Evolutionary conservation across 352 stramenopile species (phyloP).

Genomic region (Phytophthora multivora): DNA sequence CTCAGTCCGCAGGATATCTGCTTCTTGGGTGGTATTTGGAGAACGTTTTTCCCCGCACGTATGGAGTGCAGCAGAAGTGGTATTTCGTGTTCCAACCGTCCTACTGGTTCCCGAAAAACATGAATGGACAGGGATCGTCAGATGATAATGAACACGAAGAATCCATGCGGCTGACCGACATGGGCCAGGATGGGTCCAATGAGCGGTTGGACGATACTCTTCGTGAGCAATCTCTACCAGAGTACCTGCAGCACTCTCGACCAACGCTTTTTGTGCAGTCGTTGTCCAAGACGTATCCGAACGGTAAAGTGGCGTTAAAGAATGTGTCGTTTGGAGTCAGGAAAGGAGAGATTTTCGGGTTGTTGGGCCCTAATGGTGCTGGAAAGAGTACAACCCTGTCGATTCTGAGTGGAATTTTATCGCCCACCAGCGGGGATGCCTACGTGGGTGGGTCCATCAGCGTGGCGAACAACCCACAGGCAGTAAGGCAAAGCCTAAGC

Average conservation of each 20-base stretch:
- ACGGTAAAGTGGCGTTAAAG: conserved; percentile 79
- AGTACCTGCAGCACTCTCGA: conserved; percentile 62
- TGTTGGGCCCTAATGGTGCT: conserved; percentile 93
- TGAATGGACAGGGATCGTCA: conserved; percentile 2
- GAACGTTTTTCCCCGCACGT: conserved; percentile 91
- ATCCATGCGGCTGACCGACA: conserved; percentile 28
- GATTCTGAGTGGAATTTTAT: conserved; percentile 94
- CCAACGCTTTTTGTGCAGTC: conserved; percentile 62
- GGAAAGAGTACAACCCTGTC: conserved; percentile 97
- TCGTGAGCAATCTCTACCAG: conserved; percentile 58
- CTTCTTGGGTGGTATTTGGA: conserved; percentile 94
- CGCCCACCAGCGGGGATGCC: conserved; percentile 73
- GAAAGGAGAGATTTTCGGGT: conserved; percentile 92
- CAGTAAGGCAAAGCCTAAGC: conserved; percentile 71
- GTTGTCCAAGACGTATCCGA: conserved; percentile 72
- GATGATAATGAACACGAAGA: conserved; percentile 30
- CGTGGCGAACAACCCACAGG: conserved; percentile 49
- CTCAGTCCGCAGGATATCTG: conserved; percentile 88
- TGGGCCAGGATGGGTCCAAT: conserved; percentile 27
- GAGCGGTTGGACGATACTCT: conserved; percentile 60
- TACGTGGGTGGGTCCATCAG: conserved; percentile 60
- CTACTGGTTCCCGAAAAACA: conserved; percentile 73
- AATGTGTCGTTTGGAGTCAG: conserved; percentile 89
- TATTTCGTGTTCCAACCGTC: conserved; percentile 91
- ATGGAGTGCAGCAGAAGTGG: conserved; percentile 91